Evolutionary conservation across 768 basidiomycete species (phyloP), one percentile per base, ranked within the genome.

Genomic region (Trametes cingulata): DNA sequence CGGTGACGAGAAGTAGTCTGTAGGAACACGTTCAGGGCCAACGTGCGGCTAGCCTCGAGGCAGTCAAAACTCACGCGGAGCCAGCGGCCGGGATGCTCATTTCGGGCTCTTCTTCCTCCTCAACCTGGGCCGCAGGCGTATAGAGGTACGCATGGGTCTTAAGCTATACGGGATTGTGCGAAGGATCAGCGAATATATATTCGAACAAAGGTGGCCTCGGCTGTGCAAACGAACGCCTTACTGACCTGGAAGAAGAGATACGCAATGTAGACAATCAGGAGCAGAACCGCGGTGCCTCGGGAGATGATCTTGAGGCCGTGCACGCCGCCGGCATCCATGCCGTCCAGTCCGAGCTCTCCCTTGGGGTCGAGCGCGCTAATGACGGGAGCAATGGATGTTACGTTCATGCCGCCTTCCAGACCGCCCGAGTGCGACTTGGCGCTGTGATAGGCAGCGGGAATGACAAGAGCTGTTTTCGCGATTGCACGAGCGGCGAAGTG

Each of bases 401-500:
- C 33, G 35, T 63, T 63, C 50, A n/a, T 57, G 43, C 51, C 55
- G 54, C 43, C 52, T 8, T 51, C 50, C n/a, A 52, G 45, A 35
- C 48, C 52, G 25, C 51, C 59, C 14, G 41, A 49, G 55, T 65
- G 54, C 15, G 63, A 57, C 37, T 75, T 67, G 22, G 85, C 78
- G 67, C 78, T 82, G 64, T 84, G 79, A 66, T 92, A 96, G 3
- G 94, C 94, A 39, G 95, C 94, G 33, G 94, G 94, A 58, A 96
- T 91, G 66, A 96, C 87, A 39, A 97, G 83, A 40, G 93, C 89
- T 80, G 45, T 59, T 54, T 27, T 17, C 29, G 51, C 36, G 56
- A 35, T 59, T 45, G 45, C 56, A 39, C 10, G 42, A 6, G 3
- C 33, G 29, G 22, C 29, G 22, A 52, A 42, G 41, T n/a, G 45